These are phyloP conservation scores for Plectranthus barbatus DNA, from an alignment of 257 asterid species.

Conservation along the genomic window DNA sequence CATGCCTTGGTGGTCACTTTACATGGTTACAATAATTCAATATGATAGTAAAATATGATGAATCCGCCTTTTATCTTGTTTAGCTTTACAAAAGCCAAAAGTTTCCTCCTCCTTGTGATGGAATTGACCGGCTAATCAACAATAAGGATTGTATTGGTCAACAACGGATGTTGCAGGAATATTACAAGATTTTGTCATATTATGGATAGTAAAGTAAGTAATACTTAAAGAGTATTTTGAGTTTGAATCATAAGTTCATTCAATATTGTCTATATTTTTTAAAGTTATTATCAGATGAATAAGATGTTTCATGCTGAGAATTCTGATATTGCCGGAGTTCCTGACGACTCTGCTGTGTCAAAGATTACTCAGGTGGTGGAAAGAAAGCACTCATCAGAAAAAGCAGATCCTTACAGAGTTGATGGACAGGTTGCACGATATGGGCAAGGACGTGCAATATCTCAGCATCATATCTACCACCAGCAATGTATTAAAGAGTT, in stretches of 20 bases:
- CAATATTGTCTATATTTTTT: background rate
- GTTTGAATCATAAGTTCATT: background rate
- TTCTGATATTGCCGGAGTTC: background rate
- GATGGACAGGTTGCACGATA: background rate
- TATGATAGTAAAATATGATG: background rate
- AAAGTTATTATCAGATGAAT: background rate
- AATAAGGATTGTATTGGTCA: background rate
- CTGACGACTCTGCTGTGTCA: background rate
- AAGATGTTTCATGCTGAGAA: background rate
- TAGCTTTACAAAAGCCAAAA: background rate
- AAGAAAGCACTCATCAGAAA: background rate
- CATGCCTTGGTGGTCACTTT: background rate
- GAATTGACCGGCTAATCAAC: background rate
- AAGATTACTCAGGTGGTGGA: background rate
- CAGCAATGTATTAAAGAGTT: background rate
- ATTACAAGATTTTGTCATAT: background rate
- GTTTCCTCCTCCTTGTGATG: background rate
- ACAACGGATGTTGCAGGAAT: background rate
- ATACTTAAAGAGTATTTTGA: background rate
- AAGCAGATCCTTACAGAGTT: background rate
- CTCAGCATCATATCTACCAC: background rate
- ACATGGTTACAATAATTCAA: background rate
- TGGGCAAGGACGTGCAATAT: background rate
- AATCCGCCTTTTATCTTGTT: background rate
- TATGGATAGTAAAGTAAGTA: too few relatives aligned